Evolutionary conservation across 1,284 basidiomycete genomes (phyloP).

Genomic region (Leccinum griseonigrum): DNA sequence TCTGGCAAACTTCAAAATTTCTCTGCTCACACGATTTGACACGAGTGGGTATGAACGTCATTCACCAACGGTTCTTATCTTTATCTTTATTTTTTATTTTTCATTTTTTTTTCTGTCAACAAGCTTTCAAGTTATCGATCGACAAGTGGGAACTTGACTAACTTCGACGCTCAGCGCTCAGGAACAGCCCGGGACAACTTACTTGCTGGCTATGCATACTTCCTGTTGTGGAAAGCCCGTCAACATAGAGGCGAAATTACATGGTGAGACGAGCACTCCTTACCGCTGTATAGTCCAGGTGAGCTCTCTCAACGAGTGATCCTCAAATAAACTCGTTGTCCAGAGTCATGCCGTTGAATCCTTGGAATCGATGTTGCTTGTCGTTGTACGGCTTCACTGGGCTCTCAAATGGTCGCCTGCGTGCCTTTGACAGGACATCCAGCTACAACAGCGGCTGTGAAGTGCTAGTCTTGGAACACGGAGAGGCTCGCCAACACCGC

Average conservation of each 20-base stretch:
- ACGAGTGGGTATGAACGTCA: slow-evolving; percentile 1
- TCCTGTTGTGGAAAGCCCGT: slow-evolving; percentile 5
- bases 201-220: not conserved
- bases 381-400: not conserved
- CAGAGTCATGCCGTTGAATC: not conserved
- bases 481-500: slow-evolving; percentile 3
- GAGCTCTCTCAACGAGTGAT: slow-evolving; percentile 5
- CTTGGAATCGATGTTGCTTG: slow-evolving; percentile 2
- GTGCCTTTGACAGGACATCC: not conserved
- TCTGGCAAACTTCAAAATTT: not conserved
- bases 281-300: not conserved
- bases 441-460: slow-evolving; percentile 3
- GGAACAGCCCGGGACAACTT: not conserved
- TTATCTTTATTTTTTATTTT: not conserved
- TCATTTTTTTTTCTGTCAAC: not conserved
- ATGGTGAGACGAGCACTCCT: not conserved
- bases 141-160: not conserved
- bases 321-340: slow-evolving; percentile 2
- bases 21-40: slow-evolving; percentile 2
- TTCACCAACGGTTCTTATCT: not conserved
- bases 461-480: slow-evolving; percentile 5
- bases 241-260: not conserved
- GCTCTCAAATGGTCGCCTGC: not conserved
- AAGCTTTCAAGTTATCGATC: not conserved
- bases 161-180: slow-evolving; percentile 3